Evolutionary conservation across 371 early-diverging fungal species (phyloP).

Genomic region (Mortierella sp.): DNA sequence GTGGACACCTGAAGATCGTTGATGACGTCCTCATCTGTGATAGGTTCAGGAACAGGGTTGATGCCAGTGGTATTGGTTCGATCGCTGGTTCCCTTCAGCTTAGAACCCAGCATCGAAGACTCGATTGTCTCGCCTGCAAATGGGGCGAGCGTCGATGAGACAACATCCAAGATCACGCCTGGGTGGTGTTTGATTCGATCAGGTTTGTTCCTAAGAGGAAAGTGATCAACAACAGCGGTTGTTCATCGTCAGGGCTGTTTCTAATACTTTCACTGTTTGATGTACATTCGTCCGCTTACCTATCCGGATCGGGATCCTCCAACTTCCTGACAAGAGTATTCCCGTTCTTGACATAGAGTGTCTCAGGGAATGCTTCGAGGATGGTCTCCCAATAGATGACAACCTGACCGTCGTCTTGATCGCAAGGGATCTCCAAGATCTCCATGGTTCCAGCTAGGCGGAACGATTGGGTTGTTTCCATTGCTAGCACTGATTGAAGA

Average conservation of each 20-base stretch:
- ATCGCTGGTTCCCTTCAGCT: too few species aligned
- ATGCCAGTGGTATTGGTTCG: too few species aligned
- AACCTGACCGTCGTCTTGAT: conserved; percentile 5
- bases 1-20: too few species aligned
- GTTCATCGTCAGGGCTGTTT: too few species aligned
- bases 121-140: too few species aligned
- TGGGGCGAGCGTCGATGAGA: neutral
- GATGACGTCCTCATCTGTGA: too few species aligned
- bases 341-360: conserved; percentile 1
- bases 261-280: too few species aligned
- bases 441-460: neutral
- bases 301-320: neutral
- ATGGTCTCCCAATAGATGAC: conserved; percentile 12
- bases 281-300: neutral
- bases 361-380: conserved; percentile 9
- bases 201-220: conserved; percentile 7
- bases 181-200: neutral
- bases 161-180: conserved; percentile 15
- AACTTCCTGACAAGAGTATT: neutral
- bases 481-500: neutral
- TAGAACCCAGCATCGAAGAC: too few species aligned
- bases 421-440: neutral
- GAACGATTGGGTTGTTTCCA: neutral
- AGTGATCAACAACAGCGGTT: neutral
- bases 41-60: too few species aligned